Conservation (phyloP, 441 rosid genomes). For the Euphorbia corollata region DNA sequence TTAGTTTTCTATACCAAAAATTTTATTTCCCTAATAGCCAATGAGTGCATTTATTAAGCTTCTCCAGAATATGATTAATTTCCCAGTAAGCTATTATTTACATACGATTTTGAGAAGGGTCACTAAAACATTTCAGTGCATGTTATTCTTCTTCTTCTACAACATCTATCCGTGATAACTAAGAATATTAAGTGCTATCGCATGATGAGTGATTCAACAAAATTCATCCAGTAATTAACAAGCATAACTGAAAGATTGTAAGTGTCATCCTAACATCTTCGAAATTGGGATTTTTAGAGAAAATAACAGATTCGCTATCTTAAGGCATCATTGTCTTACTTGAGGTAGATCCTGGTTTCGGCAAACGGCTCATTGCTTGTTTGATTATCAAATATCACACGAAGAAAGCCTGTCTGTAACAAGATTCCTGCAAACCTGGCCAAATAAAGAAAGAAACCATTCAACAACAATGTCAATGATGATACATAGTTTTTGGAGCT, state of each 20-base stretch:
- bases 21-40: background rate
- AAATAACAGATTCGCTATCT: background rate
- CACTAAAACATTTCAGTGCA: background rate
- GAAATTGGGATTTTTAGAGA: background rate
- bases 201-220: background rate
- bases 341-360: slow-evolving; percentile 24
- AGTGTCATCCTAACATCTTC: background rate
- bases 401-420: slow-evolving; percentile 18
- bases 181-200: background rate
- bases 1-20: too few species aligned
- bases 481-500: background rate
- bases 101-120: background rate
- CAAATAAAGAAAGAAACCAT: background rate
- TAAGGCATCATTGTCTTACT: slow-evolving; percentile 23
- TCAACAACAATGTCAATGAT: background rate
- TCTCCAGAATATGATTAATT: slow-evolving; percentile 4
- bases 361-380: slow-evolving; percentile 28
- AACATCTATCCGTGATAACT: background rate
- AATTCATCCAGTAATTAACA: background rate
- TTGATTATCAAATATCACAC: slow-evolving; percentile 27
- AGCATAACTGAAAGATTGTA: background rate
- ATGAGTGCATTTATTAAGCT: background rate
- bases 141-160: background rate
- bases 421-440: slow-evolving; percentile 10
- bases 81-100: background rate